Evolutionary conservation across 495 filamentous ascomycete genomes (phyloP).

Genomic region (Trichoderma parareesei): DNA sequence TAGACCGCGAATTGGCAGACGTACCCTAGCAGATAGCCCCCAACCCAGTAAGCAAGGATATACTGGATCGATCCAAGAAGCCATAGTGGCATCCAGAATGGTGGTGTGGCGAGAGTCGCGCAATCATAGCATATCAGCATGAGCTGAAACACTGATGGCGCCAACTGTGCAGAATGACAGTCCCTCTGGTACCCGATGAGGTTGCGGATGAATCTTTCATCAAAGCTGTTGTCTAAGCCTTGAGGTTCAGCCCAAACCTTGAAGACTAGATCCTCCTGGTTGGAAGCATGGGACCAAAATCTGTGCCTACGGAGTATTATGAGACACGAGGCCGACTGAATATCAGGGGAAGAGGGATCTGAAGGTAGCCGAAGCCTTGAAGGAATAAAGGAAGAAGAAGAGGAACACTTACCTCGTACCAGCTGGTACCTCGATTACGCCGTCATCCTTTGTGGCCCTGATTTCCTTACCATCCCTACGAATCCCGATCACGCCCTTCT

Average conservation of each 20-base stretch:
- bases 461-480: constrained; percentile 10
- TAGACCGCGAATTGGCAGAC: background rate
- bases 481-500: constrained; percentile 9
- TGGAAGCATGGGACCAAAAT: constrained; percentile 14
- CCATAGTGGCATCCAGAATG: constrained; percentile 14
- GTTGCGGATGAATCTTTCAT: constrained; percentile 15
- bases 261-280: constrained; percentile 13
- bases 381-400: background rate
- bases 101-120: background rate
- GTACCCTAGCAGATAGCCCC: constrained; percentile 11
- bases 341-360: background rate
- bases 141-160: constrained; percentile 12
- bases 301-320: constrained; percentile 1
- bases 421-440: constrained; percentile 6
- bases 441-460: constrained; percentile 15
- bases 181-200: constrained; percentile 11
- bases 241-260: constrained; percentile 13
- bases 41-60: constrained; percentile 8
- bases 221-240: constrained; percentile 11
- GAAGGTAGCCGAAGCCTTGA: no score
- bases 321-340: background rate
- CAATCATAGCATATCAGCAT: constrained; percentile 6
- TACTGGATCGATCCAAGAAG: constrained; percentile 3
- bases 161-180: constrained; percentile 10
- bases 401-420: constrained; percentile 13